Conservation (phyloP, 108 stramenopile species). For the Skeletonema potamos region DNA sequence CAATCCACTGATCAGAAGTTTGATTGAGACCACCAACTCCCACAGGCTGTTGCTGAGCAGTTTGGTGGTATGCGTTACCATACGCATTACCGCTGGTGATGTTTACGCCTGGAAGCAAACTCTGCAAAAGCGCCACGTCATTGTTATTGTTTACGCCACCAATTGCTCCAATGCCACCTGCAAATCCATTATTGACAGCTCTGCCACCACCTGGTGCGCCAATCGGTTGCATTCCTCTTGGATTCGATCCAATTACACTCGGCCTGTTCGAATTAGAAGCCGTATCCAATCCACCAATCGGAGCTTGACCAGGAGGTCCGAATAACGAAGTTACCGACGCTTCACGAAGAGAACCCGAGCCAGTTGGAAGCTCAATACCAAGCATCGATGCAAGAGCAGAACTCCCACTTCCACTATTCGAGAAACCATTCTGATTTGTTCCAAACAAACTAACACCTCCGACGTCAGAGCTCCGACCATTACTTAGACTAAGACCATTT, state of each 20-base stretch:
- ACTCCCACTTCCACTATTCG: slow-evolving; percentile 47
- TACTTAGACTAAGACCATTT: slow-evolving; percentile 9
- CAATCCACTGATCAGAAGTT: slow-evolving; percentile 27
- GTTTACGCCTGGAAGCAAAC: slow-evolving; percentile 77
- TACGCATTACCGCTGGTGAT: slow-evolving; percentile 41
- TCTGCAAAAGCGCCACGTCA: slow-evolving; percentile 87
- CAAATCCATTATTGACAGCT: slow-evolving; percentile 56
- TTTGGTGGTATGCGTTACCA: slow-evolving; percentile 22
- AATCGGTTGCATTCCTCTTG: slow-evolving; percentile 26
- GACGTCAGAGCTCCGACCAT: slow-evolving; percentile 24
- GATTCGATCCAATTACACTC: slow-evolving; percentile 8
- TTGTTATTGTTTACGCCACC: slow-evolving; percentile 52
- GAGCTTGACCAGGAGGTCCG: slow-evolving; percentile 13
- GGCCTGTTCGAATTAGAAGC: slow-evolving; percentile 41
- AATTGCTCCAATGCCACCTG: slow-evolving; percentile 55
- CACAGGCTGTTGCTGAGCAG: slow-evolving; percentile 29
- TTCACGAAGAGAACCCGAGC: slow-evolving; percentile 75
- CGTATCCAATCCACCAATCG: slow-evolving; percentile 12
- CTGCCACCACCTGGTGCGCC: slow-evolving; percentile 12
- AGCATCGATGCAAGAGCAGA: slow-evolving; percentile 86
- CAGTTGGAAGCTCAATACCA: slow-evolving; percentile 80
- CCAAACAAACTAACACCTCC: slow-evolving; percentile 39
- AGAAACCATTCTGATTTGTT: slow-evolving; percentile 29
- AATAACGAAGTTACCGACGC: slow-evolving; percentile 20
- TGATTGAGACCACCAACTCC: slow-evolving; percentile 40